These are phyloP conservation scores for Eustoma russellianum DNA, from an alignment of 257 asterid species.

Conservation along the genomic window DNA sequence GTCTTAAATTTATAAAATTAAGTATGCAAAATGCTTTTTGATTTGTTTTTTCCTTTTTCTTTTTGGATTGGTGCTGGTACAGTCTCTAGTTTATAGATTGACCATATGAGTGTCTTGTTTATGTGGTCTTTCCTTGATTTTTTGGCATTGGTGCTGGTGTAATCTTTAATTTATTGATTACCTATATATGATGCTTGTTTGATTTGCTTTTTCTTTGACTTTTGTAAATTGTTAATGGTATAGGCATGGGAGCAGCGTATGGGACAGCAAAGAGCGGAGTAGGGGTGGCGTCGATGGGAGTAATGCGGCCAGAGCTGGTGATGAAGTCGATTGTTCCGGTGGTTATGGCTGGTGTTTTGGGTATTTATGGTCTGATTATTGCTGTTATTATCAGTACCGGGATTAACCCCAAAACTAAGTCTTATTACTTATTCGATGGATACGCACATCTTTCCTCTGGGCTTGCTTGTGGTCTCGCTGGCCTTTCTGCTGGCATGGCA, in stretches of 20 bases:
- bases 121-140: too few relatives aligned
- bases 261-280: slow-evolving; percentile 93
- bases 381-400: slow-evolving; percentile 86
- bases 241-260: slow-evolving; percentile 85
- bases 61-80: too few relatives aligned
- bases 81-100: too few relatives aligned
- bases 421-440: slow-evolving; percentile 75
- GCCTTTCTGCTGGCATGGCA: slow-evolving; percentile 85
- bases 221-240: too few relatives aligned
- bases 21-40: too few relatives aligned
- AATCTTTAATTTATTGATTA: neutral
- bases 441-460: slow-evolving; percentile 84
- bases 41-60: too few relatives aligned
- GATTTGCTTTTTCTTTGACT: too few relatives aligned
- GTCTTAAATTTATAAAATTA: too few relatives aligned
- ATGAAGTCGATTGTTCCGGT: slow-evolving; percentile 84
- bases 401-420: slow-evolving; percentile 71
- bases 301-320: slow-evolving; percentile 81
- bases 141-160: neutral
- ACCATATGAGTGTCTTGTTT: too few relatives aligned
- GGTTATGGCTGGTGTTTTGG: slow-evolving; percentile 90
- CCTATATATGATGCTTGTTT: too few relatives aligned
- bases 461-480: slow-evolving; percentile 74
- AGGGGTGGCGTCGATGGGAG: slow-evolving; percentile 88
- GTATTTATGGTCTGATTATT: slow-evolving; percentile 70